Base-by-base conservation (phyloP, 257 asterid species). In the Henckelia pumila region DNA sequence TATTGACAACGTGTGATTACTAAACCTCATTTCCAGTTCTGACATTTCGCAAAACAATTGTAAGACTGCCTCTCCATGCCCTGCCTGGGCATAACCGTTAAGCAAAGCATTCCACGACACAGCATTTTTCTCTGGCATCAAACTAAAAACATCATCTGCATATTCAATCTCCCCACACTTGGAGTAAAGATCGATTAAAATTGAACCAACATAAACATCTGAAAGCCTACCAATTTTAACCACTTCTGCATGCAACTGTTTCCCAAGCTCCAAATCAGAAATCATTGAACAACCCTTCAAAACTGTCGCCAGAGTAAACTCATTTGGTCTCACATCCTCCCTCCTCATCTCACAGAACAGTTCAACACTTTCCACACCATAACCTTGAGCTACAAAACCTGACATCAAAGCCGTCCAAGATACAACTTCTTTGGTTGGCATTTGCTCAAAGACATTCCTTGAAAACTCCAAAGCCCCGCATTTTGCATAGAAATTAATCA, bases 21-120 rank as follows among this genome's bases (percentile, higher is more conserved):
- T 87, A 75, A 84, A 79, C 73, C 85, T 82, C 80, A 73, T 71
- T 63, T 87, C 91, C 17, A 82, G 78, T 67, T 87, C 89, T 2
- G 76, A 66, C 92, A 89, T 79, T 67, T 71, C 57, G 25, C 72
- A 59, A 64, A 85, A 91, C 79, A 87, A 70, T 23, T 70, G 76
- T 60, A 85, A 74, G 60, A 85, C 95, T 69, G 82, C 85, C 67
- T 81, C 82, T 55, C 92, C 96, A 59, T 85, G 60, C 6, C 95
- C 95, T 59, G 61, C 73, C 63, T 85, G 82, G 13, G 95, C 95
- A 87, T 87, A 84, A 63, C 96, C 98, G 71, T 86, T 89, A 66
- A 91, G 87, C 77, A 91, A 75, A 64, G 83, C 77, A 75, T 85
- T 89, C 96, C 98, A 91, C 23, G 88, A 79, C 16, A 89, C 96